Conservation (phyloP, 2,329 filamentous ascomycete genomes). For the Lecanicillium sp. region DNA sequence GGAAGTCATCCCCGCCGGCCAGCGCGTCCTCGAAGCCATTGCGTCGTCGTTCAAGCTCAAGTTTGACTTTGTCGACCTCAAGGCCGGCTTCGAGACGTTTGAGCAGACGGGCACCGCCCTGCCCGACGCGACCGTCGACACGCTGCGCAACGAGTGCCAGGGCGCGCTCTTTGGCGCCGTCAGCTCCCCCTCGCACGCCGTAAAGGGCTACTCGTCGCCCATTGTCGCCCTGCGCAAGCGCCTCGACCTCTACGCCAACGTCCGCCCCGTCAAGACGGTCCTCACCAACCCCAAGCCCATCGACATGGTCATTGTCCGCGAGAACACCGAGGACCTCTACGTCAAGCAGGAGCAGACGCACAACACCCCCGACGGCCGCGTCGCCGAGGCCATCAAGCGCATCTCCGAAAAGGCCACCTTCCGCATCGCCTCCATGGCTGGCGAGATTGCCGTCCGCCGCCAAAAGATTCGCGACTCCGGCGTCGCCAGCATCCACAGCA, state of each 20-base stretch:
- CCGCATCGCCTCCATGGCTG: conserved; percentile 88
- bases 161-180: conserved; percentile 96
- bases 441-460: conserved; percentile 83
- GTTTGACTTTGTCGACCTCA: conserved; percentile 89
- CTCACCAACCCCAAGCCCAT: conserved; percentile 60
- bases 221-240: conserved; percentile 95
- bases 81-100: conserved; percentile 91
- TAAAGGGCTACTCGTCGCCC: conserved; percentile 91
- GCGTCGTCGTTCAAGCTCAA: conserved; percentile 84
- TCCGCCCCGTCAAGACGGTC: conserved; percentile 87
- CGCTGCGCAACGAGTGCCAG: conserved; percentile 86
- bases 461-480: conserved; percentile 66
- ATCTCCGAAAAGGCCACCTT: conserved; percentile 80
- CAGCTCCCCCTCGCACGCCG: conserved; percentile 79
- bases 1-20: conserved; percentile 94
- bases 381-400: conserved; percentile 96
- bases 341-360: conserved; percentile 93
- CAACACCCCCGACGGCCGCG: conserved; percentile 67
- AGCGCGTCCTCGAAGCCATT: conserved; percentile 85
- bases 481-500: conserved; percentile 51
- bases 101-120: conserved; percentile 81
- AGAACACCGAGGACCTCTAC: conserved; percentile 98
- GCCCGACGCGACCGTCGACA: conserved; percentile 82
- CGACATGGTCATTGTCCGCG: conserved; percentile 95
- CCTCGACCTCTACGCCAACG: conserved; percentile 93